Evolutionary conservation across 371 early-diverging fungal species (phyloP).

Genomic region (Dinochytrium kinnereticum): DNA sequence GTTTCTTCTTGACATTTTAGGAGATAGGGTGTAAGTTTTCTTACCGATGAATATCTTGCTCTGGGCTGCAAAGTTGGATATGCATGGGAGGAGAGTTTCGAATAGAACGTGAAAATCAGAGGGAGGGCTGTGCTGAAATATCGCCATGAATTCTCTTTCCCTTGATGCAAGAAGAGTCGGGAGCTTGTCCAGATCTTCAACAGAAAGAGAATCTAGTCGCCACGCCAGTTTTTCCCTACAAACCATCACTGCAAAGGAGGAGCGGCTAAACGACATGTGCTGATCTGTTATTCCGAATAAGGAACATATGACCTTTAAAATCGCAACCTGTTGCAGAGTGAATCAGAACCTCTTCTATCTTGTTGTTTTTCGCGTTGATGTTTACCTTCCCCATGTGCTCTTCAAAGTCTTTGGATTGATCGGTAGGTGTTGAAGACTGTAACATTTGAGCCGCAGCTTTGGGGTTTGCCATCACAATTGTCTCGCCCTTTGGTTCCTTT

Average conservation of each 20-base stretch:
- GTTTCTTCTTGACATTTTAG: background rate
- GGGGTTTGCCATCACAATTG: slow-evolving; percentile 18
- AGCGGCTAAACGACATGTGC: slow-evolving; percentile 36
- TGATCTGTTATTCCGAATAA: slow-evolving; percentile 33
- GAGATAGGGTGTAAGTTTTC: background rate
- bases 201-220: slow-evolving; percentile 20
- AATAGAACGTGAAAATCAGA: slow-evolving; percentile 32
- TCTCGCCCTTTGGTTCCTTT: slow-evolving; percentile 2
- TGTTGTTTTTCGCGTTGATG: background rate
- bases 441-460: slow-evolving; percentile 11
- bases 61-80: slow-evolving; percentile 25
- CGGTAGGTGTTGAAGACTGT: background rate
- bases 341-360: background rate
- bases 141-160: slow-evolving; percentile 22
- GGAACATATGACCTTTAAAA: slow-evolving; percentile 29
- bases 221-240: slow-evolving; percentile 33
- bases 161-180: background rate
- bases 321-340: slow-evolving; percentile 26
- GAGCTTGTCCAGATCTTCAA: slow-evolving; percentile 23
- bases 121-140: slow-evolving; percentile 41
- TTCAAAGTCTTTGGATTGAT: slow-evolving; percentile 20
- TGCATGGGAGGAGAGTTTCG: slow-evolving; percentile 34
- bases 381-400: slow-evolving; percentile 41
- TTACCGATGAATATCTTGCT: slow-evolving; percentile 31
- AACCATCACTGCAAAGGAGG: slow-evolving; percentile 20